Evolutionary conservation across 331 rosid species (phyloP).

Genomic region (Malus hybrid): DNA sequence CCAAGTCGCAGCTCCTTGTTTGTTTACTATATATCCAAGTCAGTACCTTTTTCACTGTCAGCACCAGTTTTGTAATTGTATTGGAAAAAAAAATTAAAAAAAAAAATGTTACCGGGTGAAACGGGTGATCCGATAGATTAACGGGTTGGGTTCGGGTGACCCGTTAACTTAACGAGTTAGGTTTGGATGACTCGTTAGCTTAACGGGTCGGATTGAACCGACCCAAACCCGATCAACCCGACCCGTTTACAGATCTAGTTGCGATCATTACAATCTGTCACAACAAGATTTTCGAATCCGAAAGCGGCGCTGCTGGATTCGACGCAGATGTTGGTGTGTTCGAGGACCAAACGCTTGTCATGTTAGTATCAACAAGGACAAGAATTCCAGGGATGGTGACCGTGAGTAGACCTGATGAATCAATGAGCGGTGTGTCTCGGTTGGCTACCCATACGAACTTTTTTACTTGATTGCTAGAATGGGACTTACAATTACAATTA

Average conservation of each 20-base stretch:
- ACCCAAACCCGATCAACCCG: too few relatives aligned
- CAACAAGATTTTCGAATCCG: constrained; percentile 11
- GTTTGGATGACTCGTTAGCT: too few relatives aligned
- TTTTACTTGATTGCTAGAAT: constrained; percentile 21
- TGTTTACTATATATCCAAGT: too few relatives aligned
- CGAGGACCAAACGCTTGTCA: constrained; percentile 13
- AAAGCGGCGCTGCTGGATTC: constrained; percentile 4
- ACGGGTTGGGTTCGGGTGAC: too few relatives aligned
- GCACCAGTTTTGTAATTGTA: too few relatives aligned
- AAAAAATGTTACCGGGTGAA: too few relatives aligned
- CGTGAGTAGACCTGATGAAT: not conserved
- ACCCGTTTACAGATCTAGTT: too few relatives aligned
- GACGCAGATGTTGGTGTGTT: constrained; percentile 1
- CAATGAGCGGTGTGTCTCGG: not conserved
- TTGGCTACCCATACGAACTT: not conserved
- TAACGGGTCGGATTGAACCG: too few relatives aligned
- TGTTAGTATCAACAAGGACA: constrained; percentile 15
- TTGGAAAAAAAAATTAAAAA: too few relatives aligned
- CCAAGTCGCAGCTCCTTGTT: constrained; percentile 32
- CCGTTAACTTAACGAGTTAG: too few relatives aligned
- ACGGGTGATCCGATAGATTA: too few relatives aligned
- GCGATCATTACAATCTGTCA: not conserved
- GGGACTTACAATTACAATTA: constrained; percentile 52
- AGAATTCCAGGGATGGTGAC: not conserved
- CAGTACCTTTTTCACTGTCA: too few relatives aligned